These are phyloP conservation scores for Apophysomyces variabilis DNA, from an alignment of 371 early-diverging fungal genomes.

Conservation along the genomic window DNA sequence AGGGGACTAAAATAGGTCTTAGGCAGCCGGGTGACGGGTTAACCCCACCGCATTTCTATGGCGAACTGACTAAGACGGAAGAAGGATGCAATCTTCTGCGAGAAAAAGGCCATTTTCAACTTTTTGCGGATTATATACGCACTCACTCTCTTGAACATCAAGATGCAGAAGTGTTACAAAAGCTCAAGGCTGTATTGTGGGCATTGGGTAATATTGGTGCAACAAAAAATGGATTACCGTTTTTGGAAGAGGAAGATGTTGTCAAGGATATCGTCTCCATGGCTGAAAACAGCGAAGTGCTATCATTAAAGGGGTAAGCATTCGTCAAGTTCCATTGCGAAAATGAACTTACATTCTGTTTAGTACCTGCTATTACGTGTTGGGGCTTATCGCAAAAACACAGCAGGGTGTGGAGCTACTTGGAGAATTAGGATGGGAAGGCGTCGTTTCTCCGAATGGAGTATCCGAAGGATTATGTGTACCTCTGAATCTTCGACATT, in stretches of 20 bases:
- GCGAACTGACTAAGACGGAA: constrained; percentile 78
- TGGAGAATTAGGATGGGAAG: constrained; percentile 80
- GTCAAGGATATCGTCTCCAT: constrained; percentile 73
- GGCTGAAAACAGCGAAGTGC: constrained; percentile 68
- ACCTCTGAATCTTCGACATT: constrained; percentile 62
- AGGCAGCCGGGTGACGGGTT: constrained; percentile 58
- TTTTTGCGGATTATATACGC: constrained; percentile 68
- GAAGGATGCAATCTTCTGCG: constrained; percentile 75
- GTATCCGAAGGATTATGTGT: constrained; percentile 68
- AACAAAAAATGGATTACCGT: constrained; percentile 67
- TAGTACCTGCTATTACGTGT: constrained; percentile 82
- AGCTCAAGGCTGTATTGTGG: constrained; percentile 84
- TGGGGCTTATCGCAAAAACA: constrained; percentile 75
- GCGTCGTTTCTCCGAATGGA: constrained; percentile 60
- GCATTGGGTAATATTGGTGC: constrained; percentile 85
- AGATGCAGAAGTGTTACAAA: constrained; percentile 44
- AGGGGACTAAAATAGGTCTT: constrained; percentile 3
- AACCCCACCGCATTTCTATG: constrained; percentile 82
- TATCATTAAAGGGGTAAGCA: constrained; percentile 80
- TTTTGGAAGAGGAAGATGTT: constrained; percentile 73
- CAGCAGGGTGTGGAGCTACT: constrained; percentile 73
- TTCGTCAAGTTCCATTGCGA: neutral
- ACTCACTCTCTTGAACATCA: constrained; percentile 53
- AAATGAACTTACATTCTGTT: neutral
- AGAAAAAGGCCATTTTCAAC: constrained; percentile 68